phyloP scores from a whole-genome alignment of 176 grass and related monocot species.

The Lolium multiflorum region DNA sequence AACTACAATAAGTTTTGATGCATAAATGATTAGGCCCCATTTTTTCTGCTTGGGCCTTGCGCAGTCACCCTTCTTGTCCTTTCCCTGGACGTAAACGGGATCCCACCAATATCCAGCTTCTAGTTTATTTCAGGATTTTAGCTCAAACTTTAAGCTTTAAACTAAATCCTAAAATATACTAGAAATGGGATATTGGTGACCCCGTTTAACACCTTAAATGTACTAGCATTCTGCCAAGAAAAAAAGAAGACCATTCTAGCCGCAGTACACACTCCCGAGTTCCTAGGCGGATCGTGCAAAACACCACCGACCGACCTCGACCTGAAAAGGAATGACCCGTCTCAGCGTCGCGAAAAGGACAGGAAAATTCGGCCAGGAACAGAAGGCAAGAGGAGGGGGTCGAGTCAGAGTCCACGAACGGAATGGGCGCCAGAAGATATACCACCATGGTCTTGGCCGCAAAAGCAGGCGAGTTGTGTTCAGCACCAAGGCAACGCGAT shows the following conservation, averaged over 20 bases:
- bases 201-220: too few relatives aligned
- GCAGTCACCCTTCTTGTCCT: too few relatives aligned
- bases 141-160: too few relatives aligned
- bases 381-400: background rate
- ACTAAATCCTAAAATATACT: too few relatives aligned
- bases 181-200: too few relatives aligned
- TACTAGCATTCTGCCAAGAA: background rate
- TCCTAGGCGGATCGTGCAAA: background rate
- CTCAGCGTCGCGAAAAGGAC: background rate
- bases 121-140: too few relatives aligned
- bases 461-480: background rate
- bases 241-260: background rate
- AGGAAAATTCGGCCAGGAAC: background rate
- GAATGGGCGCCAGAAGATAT: background rate
- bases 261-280: background rate
- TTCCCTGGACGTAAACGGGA: too few relatives aligned
- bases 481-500: background rate
- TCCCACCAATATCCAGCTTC: too few relatives aligned
- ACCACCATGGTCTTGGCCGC: background rate
- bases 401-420: constrained; percentile 7
- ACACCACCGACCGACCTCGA: background rate
- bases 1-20: too few relatives aligned
- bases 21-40: too few relatives aligned
- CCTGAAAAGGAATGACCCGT: background rate
- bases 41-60: too few relatives aligned